Evolutionary conservation across 1,284 basidiomycete genomes (phyloP), one percentile per base, ranked within the genome.

Genomic region (Irpex sp.): DNA sequence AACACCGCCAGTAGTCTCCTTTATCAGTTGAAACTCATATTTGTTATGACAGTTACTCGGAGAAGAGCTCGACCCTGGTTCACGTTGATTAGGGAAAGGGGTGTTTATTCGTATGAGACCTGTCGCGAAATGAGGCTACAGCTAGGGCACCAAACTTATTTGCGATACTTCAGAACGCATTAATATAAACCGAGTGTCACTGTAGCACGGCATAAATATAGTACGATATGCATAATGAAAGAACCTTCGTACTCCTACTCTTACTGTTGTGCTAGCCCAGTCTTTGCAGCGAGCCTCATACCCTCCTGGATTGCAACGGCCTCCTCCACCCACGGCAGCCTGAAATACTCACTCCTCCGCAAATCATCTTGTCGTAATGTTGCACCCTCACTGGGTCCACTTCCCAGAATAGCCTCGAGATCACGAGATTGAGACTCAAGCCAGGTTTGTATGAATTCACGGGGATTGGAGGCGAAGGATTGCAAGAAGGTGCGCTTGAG

Each of bases 381-480:
- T 65, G 88, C 83, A 36, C 93, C 94, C 71, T 93, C 89, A 26
- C 87, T 88, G 2, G 90, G 87, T 2, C 94, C 94, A 74, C 89
- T 93, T 47, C 92, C 93, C n/a, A 98, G 81, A 63, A 97, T 84
- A 63, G 85, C 88, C 75, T 97, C 94, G 49, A 99, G 76, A 74
- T 97, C 95, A 17, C 93, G 83, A 36, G 94, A 92, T 74, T 98
- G 97, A 2, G 92, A 94, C 62, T 91, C 90, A 39, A 98, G 78
- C 93, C 93, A 98, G 3, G 86, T 91, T 68, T 94, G 88, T 62
- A 97, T 90, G 72, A 98, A 97, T 37, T 81, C 81, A 1, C 87
- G 82, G 0, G 95, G 94, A 62, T 95, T 86, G 1, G 85, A 78
- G 17, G 94, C 88, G 72, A 98, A 98, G 0, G 88, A 85, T 59